Evolutionary conservation across 176 grass and related monocot species (phyloP).

Genomic region (Typha latifolia): DNA sequence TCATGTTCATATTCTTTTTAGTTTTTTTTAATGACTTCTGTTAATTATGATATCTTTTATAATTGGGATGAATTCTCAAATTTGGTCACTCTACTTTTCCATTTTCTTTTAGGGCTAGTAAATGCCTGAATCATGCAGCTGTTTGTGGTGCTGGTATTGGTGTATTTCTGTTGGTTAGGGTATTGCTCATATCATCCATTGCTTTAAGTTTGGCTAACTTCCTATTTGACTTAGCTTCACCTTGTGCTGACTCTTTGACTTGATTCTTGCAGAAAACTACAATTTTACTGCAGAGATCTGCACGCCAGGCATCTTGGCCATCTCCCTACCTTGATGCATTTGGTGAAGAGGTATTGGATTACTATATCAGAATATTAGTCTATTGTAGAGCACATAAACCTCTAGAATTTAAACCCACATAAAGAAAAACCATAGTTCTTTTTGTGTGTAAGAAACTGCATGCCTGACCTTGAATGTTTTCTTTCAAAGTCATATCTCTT

Average conservation of each 20-base stretch:
- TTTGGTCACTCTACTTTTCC: no score
- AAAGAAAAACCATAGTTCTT: neutral
- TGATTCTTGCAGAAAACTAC: constrained; percentile 72
- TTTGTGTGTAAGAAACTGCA: neutral
- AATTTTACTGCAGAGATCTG: constrained; percentile 85
- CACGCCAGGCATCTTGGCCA: constrained; percentile 78
- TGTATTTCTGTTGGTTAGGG: constrained; percentile 96
- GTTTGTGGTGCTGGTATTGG: constrained; percentile 85
- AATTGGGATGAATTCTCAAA: no score
- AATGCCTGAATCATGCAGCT: constrained; percentile 70
- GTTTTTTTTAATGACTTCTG: no score
- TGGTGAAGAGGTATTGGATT: constrained; percentile 82
- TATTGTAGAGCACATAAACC: neutral
- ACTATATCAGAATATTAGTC: neutral
- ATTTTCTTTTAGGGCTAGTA: constrained; percentile 40
- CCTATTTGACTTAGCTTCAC: constrained; percentile 11
- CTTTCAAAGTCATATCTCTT: no score
- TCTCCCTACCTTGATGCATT: constrained; percentile 90
- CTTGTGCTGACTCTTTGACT: constrained; percentile 16
- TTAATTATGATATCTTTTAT: constrained; percentile 16
- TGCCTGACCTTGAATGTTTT: no score
- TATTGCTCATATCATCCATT: constrained; percentile 32
- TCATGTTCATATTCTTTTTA: neutral
- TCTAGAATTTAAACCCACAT: neutral
- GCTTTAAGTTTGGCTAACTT: constrained; percentile 9